Evolutionary conservation across 805 yeast genomes (phyloP), one percentile per base, ranked within the genome.

Genomic region (Blastobotrys parvus): DNA sequence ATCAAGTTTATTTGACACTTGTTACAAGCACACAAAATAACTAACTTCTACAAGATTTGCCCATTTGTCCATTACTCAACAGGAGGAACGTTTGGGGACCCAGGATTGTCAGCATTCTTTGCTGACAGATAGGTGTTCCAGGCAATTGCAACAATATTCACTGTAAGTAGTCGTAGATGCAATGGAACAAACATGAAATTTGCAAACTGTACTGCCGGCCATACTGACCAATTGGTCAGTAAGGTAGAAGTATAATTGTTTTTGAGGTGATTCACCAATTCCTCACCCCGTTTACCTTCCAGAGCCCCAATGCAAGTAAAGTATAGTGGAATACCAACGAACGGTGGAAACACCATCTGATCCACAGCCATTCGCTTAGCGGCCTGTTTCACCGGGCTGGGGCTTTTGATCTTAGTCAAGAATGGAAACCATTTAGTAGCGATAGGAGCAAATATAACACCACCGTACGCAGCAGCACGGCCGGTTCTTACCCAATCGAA

Each of bases 71-170:
- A n/a, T n/a, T 10, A 4, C 32, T 29, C 13, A 29, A 29, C 11
- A 5, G 13, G 32, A n/a, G 16, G 4, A 5, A 4, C 11, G 13
- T 29, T n/a, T 13, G 4, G 32, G 29, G 7, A n/a, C 11, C 15
- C 11, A 4, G 11, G 13, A 5, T 10, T 5, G 32, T 5, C 13
- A 16, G 35, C 39, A 34, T 83, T 87, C 44, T 70, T 68, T 50
- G 66, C 68, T 51, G 90, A 82, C 50, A 89, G 59, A 56, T 72
- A 86, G 21, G 90, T 77, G 59, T 88, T 88, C 96, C 96, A 89
- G 16, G 80, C 76, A 21, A 88, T 75, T 38, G 90, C 77, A 20
- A 84, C 71, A 3, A 78, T 45, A 55, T 86, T 86, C 23, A 83
- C 94, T 8, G 78, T 68, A 37, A 84, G 54, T 37, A 89, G 61